phyloP scores from a whole-genome alignment of 495 filamentous ascomycete species.

The Aspergillus olivimuriae region DNA sequence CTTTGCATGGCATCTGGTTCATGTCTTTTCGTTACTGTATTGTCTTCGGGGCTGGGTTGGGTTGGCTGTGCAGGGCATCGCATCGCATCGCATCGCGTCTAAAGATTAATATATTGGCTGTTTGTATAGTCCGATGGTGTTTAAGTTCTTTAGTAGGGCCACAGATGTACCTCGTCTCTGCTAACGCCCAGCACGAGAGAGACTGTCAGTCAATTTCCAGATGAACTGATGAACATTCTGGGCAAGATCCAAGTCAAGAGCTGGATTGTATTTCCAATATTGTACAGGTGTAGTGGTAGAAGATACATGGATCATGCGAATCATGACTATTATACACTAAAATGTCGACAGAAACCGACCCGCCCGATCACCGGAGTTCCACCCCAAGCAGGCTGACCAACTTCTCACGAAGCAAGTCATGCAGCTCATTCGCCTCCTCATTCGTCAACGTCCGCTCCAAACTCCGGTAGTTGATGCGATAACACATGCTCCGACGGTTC shows the following conservation, averaged over 20 bases:
- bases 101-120: constrained; percentile 3
- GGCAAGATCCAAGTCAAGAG: no score
- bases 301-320: neutral
- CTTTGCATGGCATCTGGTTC: constrained; percentile 4
- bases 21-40: neutral
- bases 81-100: neutral
- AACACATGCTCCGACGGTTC: constrained; percentile 75
- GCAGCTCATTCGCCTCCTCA: constrained; percentile 66
- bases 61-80: neutral
- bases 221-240: no score
- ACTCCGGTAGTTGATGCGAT: constrained; percentile 86
- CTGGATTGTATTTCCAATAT: no score
- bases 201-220: no score
- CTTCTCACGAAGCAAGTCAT: constrained; percentile 54
- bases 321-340: constrained; percentile 8
- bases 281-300: no score
- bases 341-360: no score
- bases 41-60: neutral
- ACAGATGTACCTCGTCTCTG: no score
- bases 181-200: no score
- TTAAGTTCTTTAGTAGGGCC: no score
- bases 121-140: no score
- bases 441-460: constrained; percentile 84
- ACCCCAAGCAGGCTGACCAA: constrained; percentile 68
- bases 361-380: constrained; percentile 58